A percentile compares a stretch with the other conserved stretches of the same genome.
These are phyloP conservation scores for Juncus inflexus DNA, from an alignment of 176 grass and related monocot genomes.

Conservation along the genomic window DNA sequence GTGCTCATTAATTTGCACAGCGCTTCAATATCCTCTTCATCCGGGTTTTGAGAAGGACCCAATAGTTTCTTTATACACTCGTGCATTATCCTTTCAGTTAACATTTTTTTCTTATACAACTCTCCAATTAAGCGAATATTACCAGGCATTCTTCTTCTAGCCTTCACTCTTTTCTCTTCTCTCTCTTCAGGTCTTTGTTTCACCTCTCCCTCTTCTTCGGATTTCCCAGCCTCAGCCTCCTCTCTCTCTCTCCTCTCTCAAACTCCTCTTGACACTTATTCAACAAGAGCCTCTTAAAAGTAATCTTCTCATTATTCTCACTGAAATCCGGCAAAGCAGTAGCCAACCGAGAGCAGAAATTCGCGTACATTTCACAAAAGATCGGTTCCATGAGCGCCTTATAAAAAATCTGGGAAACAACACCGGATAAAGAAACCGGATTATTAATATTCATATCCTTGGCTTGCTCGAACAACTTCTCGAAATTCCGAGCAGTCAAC, in stretches of 20 bases:
- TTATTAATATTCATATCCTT: slow-evolving; percentile 78
- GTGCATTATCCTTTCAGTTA: slow-evolving; percentile 95
- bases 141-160: slow-evolving; percentile 79
- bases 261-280: slow-evolving; percentile 97
- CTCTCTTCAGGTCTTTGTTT: slow-evolving; percentile 79
- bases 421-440: slow-evolving; percentile 53
- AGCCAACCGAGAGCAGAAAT: slow-evolving; percentile 70
- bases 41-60: slow-evolving; percentile 51
- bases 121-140: slow-evolving; percentile 97
- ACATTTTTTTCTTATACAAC: slow-evolving; percentile 91
- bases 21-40: slow-evolving; percentile 90
- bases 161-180: slow-evolving; percentile 66
- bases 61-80: slow-evolving; percentile 89
- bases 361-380: slow-evolving; percentile 98
- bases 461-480: slow-evolving; percentile 78
- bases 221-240: slow-evolving; percentile 74
- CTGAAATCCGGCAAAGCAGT: slow-evolving; percentile 60
- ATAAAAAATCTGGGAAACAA: slow-evolving; percentile 97
- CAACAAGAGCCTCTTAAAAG: slow-evolving; percentile 82
- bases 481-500: slow-evolving; percentile 89
- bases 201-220: slow-evolving; percentile 83
- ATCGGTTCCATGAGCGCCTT: slow-evolving; percentile 95
- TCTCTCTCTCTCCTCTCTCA: slow-evolving; percentile 91
- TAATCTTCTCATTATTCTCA: slow-evolving; percentile 79
- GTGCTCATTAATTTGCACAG: slow-evolving; percentile 97